Conservation (phyloP, 805 yeast species). For the Candida succiphila region DNA sequence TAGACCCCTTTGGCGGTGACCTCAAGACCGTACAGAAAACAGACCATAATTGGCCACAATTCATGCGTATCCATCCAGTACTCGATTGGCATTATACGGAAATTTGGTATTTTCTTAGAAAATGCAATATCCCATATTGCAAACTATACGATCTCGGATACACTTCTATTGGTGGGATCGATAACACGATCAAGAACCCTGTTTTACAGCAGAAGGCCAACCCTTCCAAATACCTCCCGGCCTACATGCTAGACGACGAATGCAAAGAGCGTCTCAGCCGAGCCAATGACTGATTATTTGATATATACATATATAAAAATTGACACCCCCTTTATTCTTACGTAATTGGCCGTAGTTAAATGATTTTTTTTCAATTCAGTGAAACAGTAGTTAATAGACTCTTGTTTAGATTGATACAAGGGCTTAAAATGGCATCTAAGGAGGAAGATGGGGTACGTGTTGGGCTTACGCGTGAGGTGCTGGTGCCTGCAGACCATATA, state of each 20-base stretch:
- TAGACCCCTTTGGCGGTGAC: slow-evolving; percentile 73
- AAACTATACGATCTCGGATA: slow-evolving; percentile 71
- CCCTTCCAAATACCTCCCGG: slow-evolving; percentile 30
- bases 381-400: no score
- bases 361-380: no score
- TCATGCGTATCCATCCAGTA: slow-evolving; percentile 78
- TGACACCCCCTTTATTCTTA: no score
- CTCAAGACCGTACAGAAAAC: slow-evolving; percentile 60
- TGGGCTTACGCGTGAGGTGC: no score
- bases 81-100: slow-evolving; percentile 79
- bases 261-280: slow-evolving; percentile 44
- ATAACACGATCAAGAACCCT: slow-evolving; percentile 68
- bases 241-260: slow-evolving; percentile 50
- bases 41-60: slow-evolving; percentile 87
- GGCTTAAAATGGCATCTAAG: no score
- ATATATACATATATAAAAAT: no score
- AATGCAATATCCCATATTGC: slow-evolving; percentile 58
- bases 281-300: slow-evolving; percentile 4
- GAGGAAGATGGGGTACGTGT: no score
- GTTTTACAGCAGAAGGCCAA: slow-evolving; percentile 21
- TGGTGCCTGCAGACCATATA: slow-evolving; percentile 14
- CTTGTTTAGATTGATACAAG: no score
- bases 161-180: slow-evolving; percentile 79
- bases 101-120: slow-evolving; percentile 74
- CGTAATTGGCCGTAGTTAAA: no score